Percentiles rank a stretch among this genome's conserved stretches.
These are phyloP conservation scores for Celoporthe dispersa DNA, from an alignment of 2,329 filamentous ascomycete species.

Conservation along the genomic window DNA sequence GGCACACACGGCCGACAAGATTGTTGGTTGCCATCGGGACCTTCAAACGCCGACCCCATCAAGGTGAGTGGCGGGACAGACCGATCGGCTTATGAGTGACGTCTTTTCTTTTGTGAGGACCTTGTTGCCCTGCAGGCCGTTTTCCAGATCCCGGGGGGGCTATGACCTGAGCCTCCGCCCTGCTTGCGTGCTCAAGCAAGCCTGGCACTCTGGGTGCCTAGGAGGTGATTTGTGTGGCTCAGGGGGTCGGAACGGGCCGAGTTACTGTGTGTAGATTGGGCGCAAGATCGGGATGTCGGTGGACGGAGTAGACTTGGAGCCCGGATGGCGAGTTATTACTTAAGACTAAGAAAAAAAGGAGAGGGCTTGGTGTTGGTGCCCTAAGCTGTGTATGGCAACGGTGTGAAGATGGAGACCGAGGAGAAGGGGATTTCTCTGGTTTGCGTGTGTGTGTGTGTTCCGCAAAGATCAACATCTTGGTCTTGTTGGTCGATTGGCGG, in stretches of 20 bases:
- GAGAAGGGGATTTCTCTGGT: not conserved
- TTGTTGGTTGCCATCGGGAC: not conserved
- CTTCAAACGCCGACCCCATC: not conserved
- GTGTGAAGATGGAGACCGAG: not conserved
- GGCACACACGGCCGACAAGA: not conserved
- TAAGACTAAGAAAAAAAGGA: not conserved
- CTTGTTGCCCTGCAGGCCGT: not conserved
- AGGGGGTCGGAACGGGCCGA: slow-evolving; percentile 20
- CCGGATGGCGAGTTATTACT: not conserved
- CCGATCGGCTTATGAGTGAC: too few species aligned
- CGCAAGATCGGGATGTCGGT: slow-evolving; percentile 5
- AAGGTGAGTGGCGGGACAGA: not conserved
- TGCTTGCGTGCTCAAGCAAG: not conserved
- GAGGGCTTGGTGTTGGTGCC: not conserved
- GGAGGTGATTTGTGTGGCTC: not conserved
- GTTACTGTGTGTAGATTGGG: not conserved
- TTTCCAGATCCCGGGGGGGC: not conserved
- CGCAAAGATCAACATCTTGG: not conserved
- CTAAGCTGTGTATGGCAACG: not conserved
- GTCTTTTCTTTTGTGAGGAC: too few species aligned
- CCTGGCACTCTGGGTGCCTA: not conserved
- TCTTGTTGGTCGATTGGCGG: not conserved
- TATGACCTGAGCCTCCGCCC: not conserved
- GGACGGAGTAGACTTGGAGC: slow-evolving; percentile 13
- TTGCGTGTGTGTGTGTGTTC: not conserved